phyloP scores from a whole-genome alignment of 2,329 filamentous ascomycete species.

The Stachybotrys chlorohalonatus region DNA sequence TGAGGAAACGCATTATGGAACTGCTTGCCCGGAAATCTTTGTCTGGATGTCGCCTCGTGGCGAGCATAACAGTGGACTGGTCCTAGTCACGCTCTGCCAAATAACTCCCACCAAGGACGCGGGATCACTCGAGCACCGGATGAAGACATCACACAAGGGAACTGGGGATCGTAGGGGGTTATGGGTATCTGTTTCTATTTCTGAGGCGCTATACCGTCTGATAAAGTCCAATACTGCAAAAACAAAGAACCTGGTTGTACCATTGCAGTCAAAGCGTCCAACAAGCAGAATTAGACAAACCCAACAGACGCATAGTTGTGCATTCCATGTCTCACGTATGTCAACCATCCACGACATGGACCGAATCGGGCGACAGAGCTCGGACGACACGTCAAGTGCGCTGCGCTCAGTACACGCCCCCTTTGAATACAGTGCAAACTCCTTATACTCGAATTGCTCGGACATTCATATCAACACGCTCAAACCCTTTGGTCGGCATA shows the following conservation, averaged over 20 bases:
- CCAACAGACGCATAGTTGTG: slow-evolving; percentile 1
- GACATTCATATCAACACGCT: slow-evolving; percentile 7
- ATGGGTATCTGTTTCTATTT: slow-evolving; percentile 24
- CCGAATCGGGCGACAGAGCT: not conserved
- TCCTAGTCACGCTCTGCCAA: no score
- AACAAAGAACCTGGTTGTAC: slow-evolving; percentile 15
- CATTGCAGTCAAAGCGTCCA: slow-evolving; percentile 16
- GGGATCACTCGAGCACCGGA: not conserved
- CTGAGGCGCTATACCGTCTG: slow-evolving; percentile 1
- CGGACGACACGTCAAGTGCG: not conserved
- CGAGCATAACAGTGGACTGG: no score
- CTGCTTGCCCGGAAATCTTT: no score
- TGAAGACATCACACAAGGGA: slow-evolving; percentile 3
- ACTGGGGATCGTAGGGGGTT: not conserved
- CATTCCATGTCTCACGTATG: not conserved
- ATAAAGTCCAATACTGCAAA: slow-evolving; percentile 8
- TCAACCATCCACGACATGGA: not conserved
- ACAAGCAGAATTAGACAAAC: slow-evolving; percentile 19
- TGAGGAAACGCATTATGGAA: no score
- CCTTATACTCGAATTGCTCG: not conserved
- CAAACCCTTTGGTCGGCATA: slow-evolving; percentile 66
- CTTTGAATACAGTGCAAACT: not conserved
- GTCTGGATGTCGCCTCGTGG: no score
- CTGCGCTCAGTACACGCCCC: not conserved
- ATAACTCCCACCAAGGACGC: no score